phyloP scores from a whole-genome alignment of 2,329 filamentous ascomycete genomes.

The Venturia pyrina region DNA sequence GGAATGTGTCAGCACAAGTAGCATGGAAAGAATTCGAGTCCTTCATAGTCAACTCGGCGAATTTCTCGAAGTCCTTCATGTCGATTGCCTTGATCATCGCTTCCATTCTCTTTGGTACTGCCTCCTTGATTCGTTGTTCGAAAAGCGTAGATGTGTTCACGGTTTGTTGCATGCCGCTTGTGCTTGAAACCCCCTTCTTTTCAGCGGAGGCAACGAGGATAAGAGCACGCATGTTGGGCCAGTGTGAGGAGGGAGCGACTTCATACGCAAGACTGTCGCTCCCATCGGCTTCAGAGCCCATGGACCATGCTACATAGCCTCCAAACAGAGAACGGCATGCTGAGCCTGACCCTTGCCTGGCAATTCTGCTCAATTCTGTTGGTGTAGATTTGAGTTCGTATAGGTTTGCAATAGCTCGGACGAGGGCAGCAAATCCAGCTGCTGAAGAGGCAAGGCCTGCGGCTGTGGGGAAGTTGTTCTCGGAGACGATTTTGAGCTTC shows the following conservation, averaged over 20 bases:
- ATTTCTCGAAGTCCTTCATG: conserved; percentile 70
- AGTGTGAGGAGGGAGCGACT: conserved; percentile 80
- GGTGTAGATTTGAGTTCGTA: conserved; percentile 77
- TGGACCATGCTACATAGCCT: conserved; percentile 91
- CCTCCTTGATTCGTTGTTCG: conserved; percentile 57
- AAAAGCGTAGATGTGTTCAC: conserved; percentile 88
- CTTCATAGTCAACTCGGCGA: conserved; percentile 87
- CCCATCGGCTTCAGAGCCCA: conserved; percentile 66
- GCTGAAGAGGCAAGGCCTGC: conserved; percentile 66
- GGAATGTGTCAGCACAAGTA: conserved; percentile 86
- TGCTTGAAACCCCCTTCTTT: conserved; percentile 92
- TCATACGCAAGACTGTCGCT: conserved; percentile 80
- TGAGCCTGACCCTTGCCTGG: conserved; percentile 86
- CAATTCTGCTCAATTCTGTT: conserved; percentile 76
- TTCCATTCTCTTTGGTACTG: conserved; percentile 76
- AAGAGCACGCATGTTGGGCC: conserved; percentile 88
- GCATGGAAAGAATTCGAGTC: conserved; percentile 98
- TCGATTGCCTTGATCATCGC: conserved; percentile 75
- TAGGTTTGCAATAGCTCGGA: conserved; percentile 82
- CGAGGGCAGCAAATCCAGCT: conserved; percentile 56
- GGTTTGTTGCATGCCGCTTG: conserved; percentile 93
- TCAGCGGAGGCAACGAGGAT: conserved; percentile 85
- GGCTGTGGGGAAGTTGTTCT: conserved; percentile 99
- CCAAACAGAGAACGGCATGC: conserved; percentile 90
- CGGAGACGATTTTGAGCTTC: conserved; percentile 77